Base-by-base conservation (phyloP, 768 basidiomycete species). In the Boletus huronensis region DNA sequence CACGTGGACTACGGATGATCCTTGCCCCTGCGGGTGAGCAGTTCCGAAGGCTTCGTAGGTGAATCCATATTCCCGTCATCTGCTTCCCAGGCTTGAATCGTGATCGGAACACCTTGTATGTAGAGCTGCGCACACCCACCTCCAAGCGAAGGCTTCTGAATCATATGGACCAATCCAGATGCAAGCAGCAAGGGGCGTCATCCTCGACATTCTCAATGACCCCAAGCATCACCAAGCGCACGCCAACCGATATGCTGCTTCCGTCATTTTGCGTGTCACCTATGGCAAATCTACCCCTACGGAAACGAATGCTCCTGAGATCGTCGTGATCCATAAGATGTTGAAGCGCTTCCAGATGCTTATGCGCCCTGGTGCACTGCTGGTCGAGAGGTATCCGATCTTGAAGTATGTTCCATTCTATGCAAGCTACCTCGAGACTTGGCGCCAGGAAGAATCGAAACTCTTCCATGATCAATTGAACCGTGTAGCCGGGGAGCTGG, bases 11-110 rank as follows among this genome's bases (percentile, higher is more conserved):
- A 74, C 70, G 84, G 0, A 74, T 81, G 54, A 62, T 85, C 47
- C 72, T 84, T 8, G 81, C 79, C 3, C 77, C 78, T 0, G 79
- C 79, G 3, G 83, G 82, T 2, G 82, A 83, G 26, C 72, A 78
- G 40, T 82, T 85, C 62, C 81, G 82, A 65, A 82, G 79, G 66
- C 78, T 85, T 71, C 75, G 84, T 52, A 79, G 76, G 82, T 83
- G 67, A 65, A 11, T 35, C 14, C 7, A 7, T 14, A 25, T 36
- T 13, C 21, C 3, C 16, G 9, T 16, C 23, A 5, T 50, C 31
- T 5, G 16, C 23, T 55, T 21, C 16, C n/a, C 21, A n/a, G 19
- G 7, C 14, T 26, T 10, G 23, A 17, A 48, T 17, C 25, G 16
- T 63, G 11, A 58, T 25, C 23, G 3, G 5, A 29, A 32, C 23